Base-by-base conservation (phyloP, 208 protist genomes). In the Phytomonas sp. region DNA sequence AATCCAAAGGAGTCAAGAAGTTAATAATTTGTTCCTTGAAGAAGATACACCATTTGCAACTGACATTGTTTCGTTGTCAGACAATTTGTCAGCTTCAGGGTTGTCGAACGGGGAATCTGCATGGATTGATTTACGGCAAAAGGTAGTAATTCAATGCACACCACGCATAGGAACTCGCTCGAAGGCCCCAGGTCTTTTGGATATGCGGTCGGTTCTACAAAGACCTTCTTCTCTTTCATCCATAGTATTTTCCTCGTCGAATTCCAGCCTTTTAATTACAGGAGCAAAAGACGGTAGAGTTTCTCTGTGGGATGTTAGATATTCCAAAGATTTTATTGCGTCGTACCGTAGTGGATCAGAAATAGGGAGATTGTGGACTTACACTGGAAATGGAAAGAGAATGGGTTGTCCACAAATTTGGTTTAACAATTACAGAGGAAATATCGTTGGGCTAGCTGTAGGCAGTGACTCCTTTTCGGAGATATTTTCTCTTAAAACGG, bases 271-370 rank as follows among this genome's bases (percentile, higher is more conserved):
- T 36, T 4, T 92, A 0, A n/a, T 89, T 17, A 80, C 74, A 6
- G 87, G 87, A 20, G 71, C 73, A 9, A 74, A 82, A 67, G 75
- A 61, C 56, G 87, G 87, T 26, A 37, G 71, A 23, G 40, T 92
- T 0, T 76, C 79, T 28, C 66, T 92, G 37, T 92, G 87, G 84
- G 87, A 92, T 72, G 66, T 84, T 37, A 79, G 87, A 26, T 82
- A 61, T 34, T 36, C 70, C 11, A 51, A 74, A 28, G 40, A 77
- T 23, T 78, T 67, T 59, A 61, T 87, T 17, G 71, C 74, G 4
- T 29, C 62, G 34, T 72, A 74, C 62, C 63, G 72, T 60, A 73
- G 69, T 29, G 53, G 64, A 29, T 34, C 64, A 8, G 5, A 73
- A 29, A 74, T 82, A 51, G 73, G 70, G 66, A 60, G 74, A 59